A percentile compares a stretch with the other conserved stretches of the same genome.
Conservation (phyloP, 148 eudicot genomes). For the Rhododendron molle region DNA sequence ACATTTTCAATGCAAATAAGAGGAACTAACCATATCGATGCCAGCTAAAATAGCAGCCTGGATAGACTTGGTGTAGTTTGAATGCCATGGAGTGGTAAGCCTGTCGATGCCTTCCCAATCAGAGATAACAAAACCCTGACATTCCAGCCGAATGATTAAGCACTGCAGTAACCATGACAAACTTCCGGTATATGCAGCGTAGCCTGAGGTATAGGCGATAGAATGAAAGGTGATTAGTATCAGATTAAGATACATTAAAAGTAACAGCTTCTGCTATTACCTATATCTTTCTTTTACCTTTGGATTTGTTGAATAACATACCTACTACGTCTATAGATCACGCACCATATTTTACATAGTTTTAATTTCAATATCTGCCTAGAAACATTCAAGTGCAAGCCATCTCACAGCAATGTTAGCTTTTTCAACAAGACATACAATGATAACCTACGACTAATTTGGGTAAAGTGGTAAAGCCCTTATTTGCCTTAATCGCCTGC, state of each 20-base stretch:
- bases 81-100: too few relatives aligned
- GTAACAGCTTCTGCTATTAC: background rate
- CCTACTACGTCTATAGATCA: background rate
- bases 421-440: background rate
- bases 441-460: background rate
- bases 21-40: too few relatives aligned
- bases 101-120: too few relatives aligned
- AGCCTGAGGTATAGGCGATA: background rate
- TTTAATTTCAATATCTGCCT: background rate
- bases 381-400: background rate
- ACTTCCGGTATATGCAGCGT: background rate
- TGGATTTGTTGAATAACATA: background rate
- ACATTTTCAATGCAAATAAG: too few relatives aligned
- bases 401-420: background rate
- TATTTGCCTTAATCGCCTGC: background rate
- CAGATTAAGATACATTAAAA: background rate
- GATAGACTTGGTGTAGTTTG: too few relatives aligned
- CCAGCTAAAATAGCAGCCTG: too few relatives aligned
- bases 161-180: background rate
- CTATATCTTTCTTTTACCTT: background rate
- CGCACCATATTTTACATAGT: background rate
- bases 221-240: background rate
- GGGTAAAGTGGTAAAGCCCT: background rate
- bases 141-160: conserved; percentile 1
- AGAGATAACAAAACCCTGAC: too few relatives aligned